Conservation (phyloP, 345 rosid species). For the Salix suchowensis region DNA sequence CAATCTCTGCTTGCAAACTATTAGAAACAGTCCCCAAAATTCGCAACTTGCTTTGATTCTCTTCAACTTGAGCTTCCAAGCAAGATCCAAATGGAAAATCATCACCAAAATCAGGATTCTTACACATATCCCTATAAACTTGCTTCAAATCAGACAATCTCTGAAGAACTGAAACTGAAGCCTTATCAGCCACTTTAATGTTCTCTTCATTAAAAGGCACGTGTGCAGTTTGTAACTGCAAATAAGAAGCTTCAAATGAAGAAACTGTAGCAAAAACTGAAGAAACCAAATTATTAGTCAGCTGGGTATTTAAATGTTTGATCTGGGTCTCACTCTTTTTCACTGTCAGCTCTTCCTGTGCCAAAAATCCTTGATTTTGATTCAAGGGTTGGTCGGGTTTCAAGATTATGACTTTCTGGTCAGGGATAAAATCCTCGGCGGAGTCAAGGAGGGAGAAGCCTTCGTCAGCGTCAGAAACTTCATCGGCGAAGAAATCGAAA, state of each 20-base stretch:
- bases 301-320: constrained; percentile 38
- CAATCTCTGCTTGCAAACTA: constrained; percentile 77
- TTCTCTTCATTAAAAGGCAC: constrained; percentile 65
- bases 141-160: constrained; percentile 67
- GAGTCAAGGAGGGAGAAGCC: constrained; percentile 74
- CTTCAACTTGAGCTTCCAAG: constrained; percentile 82
- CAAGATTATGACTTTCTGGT: constrained; percentile 86
- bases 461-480: constrained; percentile 24
- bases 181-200: constrained; percentile 63
- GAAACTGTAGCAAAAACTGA: constrained; percentile 70
- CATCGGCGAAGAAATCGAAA: constrained; percentile 63
- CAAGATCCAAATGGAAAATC: constrained; percentile 62
- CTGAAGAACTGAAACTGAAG: constrained; percentile 64
- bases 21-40: constrained; percentile 62
- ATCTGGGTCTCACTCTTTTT: constrained; percentile 20
- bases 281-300: constrained; percentile 52
- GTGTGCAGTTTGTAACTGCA: constrained; percentile 79
- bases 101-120: constrained; percentile 39
- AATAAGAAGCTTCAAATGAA: constrained; percentile 81
- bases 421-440: constrained; percentile 82
- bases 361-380: background rate
- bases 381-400: constrained; percentile 58
- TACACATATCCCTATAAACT: constrained; percentile 42
- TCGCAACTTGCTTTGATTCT: constrained; percentile 93
- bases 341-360: background rate